Conservation (phyloP, 2,329 filamentous ascomycete species). For the Diplodia seriata region DNA sequence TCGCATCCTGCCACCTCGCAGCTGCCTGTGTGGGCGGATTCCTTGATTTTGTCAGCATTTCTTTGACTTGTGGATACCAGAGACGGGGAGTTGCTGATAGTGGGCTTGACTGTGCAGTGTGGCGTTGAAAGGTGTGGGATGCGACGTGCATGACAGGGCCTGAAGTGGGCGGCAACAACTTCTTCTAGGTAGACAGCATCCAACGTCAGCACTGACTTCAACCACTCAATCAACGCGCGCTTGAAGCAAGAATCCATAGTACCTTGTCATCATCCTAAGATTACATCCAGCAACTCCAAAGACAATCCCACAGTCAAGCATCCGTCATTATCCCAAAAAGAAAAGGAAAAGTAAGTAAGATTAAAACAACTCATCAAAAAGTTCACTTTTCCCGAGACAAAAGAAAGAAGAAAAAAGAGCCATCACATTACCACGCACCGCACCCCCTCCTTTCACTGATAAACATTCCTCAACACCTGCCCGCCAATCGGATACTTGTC, state of each 20-base stretch:
- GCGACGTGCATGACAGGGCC: background rate
- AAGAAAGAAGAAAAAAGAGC: too few relatives aligned
- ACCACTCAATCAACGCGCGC: too few relatives aligned
- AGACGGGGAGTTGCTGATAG: background rate
- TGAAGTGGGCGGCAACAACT: background rate
- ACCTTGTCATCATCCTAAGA: too few relatives aligned
- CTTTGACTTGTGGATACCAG: background rate
- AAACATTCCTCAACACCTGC: background rate
- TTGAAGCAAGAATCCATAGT: too few relatives aligned
- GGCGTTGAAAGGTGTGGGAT: background rate
- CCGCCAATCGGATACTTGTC: conserved; percentile 4
- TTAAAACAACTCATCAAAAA: too few relatives aligned
- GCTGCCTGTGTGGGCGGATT: background rate
- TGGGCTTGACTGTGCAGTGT: background rate
- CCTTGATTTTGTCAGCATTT: conserved; percentile 2
- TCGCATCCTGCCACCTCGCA: background rate
- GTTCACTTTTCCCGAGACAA: too few relatives aligned
- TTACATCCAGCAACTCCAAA: too few relatives aligned
- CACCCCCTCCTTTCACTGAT: too few relatives aligned
- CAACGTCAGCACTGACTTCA: background rate
- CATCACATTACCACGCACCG: too few relatives aligned
- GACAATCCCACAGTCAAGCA: too few relatives aligned
- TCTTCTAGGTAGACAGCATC: background rate
- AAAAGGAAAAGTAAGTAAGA: too few relatives aligned
- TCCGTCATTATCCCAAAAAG: too few relatives aligned